phyloP scores from a whole-genome alignment of 2,329 filamentous ascomycete genomes.

The Pyricularia grisea region DNA sequence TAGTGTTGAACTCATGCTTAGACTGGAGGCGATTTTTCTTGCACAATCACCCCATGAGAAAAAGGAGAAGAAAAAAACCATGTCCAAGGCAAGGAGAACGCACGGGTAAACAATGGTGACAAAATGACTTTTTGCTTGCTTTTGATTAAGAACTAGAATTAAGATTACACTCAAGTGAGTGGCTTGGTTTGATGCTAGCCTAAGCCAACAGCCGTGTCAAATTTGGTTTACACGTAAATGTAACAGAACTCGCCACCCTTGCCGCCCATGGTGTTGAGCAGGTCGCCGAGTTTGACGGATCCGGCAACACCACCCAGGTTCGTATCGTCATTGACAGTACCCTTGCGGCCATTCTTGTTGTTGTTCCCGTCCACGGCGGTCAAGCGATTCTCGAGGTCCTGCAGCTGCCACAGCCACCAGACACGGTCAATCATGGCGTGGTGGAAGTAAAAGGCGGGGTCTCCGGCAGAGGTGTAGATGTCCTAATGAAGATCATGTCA shows the following conservation, averaged over 20 bases:
- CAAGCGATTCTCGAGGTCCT: constrained; percentile 18
- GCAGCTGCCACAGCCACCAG: constrained; percentile 26
- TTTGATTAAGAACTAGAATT: background rate
- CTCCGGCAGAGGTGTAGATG: constrained; percentile 19
- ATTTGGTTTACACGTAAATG: constrained; percentile 7
- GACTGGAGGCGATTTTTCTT: too few relatives aligned
- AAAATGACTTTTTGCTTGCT: background rate
- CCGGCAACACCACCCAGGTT: constrained; percentile 6
- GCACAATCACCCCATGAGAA: too few relatives aligned
- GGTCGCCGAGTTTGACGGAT: constrained; percentile 5
- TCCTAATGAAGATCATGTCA: constrained; percentile 11
- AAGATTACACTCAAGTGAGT: background rate
- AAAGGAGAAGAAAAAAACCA: too few relatives aligned
- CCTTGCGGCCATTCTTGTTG: background rate
- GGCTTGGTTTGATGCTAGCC: background rate
- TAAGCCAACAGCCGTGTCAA: background rate
- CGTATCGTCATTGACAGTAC: constrained; percentile 2
- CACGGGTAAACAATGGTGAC: background rate
- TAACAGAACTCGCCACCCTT: constrained; percentile 9
- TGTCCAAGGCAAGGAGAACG: too few relatives aligned
- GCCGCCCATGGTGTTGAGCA: constrained; percentile 8
- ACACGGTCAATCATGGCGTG: constrained; percentile 21
- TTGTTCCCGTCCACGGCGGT: constrained; percentile 1
- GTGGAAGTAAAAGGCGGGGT: constrained; percentile 24
- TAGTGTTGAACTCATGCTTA: too few relatives aligned